Evolutionary conservation across 2,329 filamentous ascomycete species (phyloP), one percentile per base, ranked within the genome.

Genomic region (Parafenestella ontariensis): DNA sequence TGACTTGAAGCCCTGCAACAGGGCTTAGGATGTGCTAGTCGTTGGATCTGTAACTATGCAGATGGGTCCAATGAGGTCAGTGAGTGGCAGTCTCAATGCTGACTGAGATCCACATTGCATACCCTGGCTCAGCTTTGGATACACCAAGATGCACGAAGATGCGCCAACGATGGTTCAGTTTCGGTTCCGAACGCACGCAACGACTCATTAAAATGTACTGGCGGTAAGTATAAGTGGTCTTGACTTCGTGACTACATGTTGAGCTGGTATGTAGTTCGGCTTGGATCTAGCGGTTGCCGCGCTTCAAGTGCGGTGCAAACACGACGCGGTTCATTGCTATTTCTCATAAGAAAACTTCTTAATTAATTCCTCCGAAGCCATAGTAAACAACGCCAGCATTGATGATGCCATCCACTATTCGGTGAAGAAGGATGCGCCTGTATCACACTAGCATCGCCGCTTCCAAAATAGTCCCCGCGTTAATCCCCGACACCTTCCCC

Each of bases 401-500:
- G 23, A 42, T 21, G 20, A 21, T 24, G 20, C 20, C 20, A 23
- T 40, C 21, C 9, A 40, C 37, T 23, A 21, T 24, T 20, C 41
- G 23, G 23, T 24, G 41, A 43, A 43, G 41, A 24, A 43, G 23
- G 40, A 26, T 5, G 24, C 23, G 10, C 3, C 40, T 42, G 11
- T 13, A n/a, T 21, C 5, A 24, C 36, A 9, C 36, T 29, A 43
- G 41, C 41, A 29, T 15, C 41, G 10, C n/a, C 17, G 41, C 41
- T 18, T 43, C 41, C 41, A 43, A 26, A 29, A 43, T 43, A 43
- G 41, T 43, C 41, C 41, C 41, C 41, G 41, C 41, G 10, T 43
- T 43, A 43, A 15, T 43, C 24, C 41, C 41, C 41, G 41, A 43
- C 15, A 29, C 41, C 15, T n/a, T 29, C 13, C 41, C 23, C 13